Conservation (phyloP, 129 eudicot species). For the Arctium minus region DNA sequence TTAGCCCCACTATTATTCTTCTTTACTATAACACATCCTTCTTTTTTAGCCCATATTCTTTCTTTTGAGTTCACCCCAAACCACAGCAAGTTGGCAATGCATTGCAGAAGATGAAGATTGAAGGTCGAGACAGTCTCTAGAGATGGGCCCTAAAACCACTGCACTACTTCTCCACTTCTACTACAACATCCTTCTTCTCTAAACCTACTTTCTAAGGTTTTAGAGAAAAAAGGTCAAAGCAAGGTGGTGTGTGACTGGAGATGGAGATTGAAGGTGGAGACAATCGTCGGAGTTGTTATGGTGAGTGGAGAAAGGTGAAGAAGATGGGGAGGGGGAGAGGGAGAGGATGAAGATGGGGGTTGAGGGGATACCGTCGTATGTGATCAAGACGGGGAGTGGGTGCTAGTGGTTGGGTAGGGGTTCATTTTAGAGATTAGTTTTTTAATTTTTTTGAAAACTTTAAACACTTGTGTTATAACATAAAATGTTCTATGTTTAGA, state of each 20-base stretch:
- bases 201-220: too few relatives aligned
- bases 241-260: background rate
- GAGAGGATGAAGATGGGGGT: background rate
- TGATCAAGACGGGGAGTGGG: background rate
- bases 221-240: background rate
- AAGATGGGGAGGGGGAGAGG: background rate
- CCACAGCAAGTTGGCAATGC: background rate
- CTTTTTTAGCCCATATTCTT: too few relatives aligned
- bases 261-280: background rate
- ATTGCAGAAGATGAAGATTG: background rate
- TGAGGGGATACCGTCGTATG: background rate
- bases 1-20: too few relatives aligned
- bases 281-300: background rate
- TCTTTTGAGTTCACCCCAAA: background rate
- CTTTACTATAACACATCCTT: background rate
- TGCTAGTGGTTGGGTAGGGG: background rate
- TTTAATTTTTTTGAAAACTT: too few relatives aligned
- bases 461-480: background rate
- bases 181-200: too few relatives aligned
- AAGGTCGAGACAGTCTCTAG: too few relatives aligned
- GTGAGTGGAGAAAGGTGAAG: background rate
- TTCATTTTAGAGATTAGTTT: background rate
- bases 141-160: too few relatives aligned
- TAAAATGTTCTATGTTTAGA: too few relatives aligned
- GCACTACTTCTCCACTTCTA: too few relatives aligned